These are phyloP conservation scores for Thermochaetoides thermophila DNA, from an alignment of 495 filamentous ascomycete genomes.

Conservation along the genomic window DNA sequence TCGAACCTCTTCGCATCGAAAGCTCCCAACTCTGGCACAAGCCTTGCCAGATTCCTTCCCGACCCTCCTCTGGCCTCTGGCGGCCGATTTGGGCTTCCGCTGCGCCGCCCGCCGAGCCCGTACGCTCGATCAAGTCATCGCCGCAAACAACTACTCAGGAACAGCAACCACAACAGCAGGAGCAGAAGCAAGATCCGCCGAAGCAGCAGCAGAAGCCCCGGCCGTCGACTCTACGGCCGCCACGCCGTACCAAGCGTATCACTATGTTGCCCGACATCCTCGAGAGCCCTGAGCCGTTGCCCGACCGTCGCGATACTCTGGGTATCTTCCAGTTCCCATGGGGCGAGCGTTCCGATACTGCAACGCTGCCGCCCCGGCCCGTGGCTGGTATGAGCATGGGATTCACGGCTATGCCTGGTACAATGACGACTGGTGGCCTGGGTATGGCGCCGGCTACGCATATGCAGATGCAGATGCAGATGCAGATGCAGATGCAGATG, in stretches of 20 bases:
- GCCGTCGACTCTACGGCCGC: conserved; percentile 29
- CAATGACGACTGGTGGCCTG: conserved; percentile 31
- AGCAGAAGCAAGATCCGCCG: too few species aligned
- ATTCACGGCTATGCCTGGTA: conserved; percentile 32
- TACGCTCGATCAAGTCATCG: conserved; percentile 10
- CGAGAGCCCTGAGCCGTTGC: conserved; percentile 38
- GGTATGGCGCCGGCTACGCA: too few species aligned
- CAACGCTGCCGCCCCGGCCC: conserved; percentile 21
- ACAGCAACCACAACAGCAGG: too few species aligned
- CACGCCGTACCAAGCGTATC: conserved; percentile 34
- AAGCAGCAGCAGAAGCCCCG: conserved; percentile 18
- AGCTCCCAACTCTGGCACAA: conserved; percentile 29
- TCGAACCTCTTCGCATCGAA: conserved; percentile 18
- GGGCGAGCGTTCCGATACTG: conserved; percentile 40
- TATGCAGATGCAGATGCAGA: not conserved
- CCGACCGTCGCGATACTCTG: conserved; percentile 34
- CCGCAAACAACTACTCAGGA: too few species aligned
- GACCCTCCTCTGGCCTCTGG: conserved; percentile 23
- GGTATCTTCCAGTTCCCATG: conserved; percentile 45
- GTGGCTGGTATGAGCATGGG: conserved; percentile 5
- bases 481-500: not conserved
- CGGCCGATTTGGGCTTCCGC: conserved; percentile 16
- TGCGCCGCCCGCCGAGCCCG: conserved; percentile 24
- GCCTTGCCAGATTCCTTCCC: conserved; percentile 12
- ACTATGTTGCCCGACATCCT: conserved; percentile 41